These are phyloP conservation scores for Cyberlindnera misumaiensis DNA, from an alignment of 805 yeast genomes.

Conservation along the genomic window DNA sequence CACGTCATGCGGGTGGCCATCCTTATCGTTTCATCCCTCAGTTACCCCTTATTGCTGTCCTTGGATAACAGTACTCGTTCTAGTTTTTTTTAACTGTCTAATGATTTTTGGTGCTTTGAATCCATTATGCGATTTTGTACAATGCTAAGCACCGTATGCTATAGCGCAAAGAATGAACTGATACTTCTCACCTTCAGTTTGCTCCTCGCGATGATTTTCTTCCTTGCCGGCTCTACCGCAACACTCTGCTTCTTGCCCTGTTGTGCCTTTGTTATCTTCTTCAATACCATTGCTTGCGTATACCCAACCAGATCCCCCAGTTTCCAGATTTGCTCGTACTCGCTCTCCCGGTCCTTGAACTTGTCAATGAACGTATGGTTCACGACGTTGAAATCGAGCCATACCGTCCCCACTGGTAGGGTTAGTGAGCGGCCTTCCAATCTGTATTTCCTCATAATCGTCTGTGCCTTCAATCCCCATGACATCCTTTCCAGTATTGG, in stretches of 20 bases:
- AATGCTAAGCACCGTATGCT: not conserved
- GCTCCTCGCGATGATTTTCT: slow-evolving; percentile 6
- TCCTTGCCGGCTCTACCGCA: not conserved
- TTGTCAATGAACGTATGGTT: slow-evolving; percentile 6
- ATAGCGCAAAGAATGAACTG: slow-evolving; percentile 19
- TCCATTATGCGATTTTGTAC: not conserved
- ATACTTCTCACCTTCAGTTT: slow-evolving; percentile 6
- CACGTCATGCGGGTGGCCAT: too few species aligned
- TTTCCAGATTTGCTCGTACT: slow-evolving; percentile 15
- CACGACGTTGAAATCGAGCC: slow-evolving; percentile 18
- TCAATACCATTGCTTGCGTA: slow-evolving; percentile 14
- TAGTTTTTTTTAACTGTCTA: slow-evolving; percentile 5
- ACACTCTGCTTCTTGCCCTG: not conserved
- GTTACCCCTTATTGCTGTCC: too few species aligned
- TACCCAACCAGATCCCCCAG: slow-evolving; percentile 10
- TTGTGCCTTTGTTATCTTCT: slow-evolving; percentile 1
- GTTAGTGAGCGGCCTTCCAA: slow-evolving; percentile 5
- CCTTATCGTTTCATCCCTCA: too few species aligned
- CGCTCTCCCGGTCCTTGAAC: slow-evolving; percentile 2
- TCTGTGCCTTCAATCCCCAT: slow-evolving; percentile 17
- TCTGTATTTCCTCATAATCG: slow-evolving; percentile 6
- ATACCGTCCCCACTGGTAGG: slow-evolving; percentile 2
- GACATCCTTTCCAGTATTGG: slow-evolving; percentile 6
- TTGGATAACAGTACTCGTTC: not conserved
- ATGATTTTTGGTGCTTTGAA: slow-evolving; percentile 11